phyloP scores from a whole-genome alignment of 805 yeast genomes.

The Jamesozyma gamospora region DNA sequence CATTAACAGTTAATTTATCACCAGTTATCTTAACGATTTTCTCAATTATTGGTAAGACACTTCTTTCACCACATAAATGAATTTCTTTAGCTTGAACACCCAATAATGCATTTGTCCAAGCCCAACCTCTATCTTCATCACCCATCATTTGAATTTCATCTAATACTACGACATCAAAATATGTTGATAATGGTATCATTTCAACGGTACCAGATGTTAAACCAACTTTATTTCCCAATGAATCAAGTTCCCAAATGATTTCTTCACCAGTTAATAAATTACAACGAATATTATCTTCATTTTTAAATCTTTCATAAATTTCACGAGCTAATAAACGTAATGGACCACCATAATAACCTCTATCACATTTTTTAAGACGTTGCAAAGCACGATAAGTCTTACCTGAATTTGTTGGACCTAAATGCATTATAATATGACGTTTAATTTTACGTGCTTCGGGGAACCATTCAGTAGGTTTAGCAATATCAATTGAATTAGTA shows the following conservation, averaged over 20 bases:
- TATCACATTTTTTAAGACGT: slow-evolving; percentile 49
- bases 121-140: slow-evolving; percentile 73
- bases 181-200: slow-evolving; percentile 64
- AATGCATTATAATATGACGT: slow-evolving; percentile 79
- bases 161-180: slow-evolving; percentile 78
- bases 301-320: slow-evolving; percentile 70
- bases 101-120: slow-evolving; percentile 86
- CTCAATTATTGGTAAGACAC: slow-evolving; percentile 61
- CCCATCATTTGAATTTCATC: slow-evolving; percentile 96
- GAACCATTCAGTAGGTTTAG: slow-evolving; percentile 67
- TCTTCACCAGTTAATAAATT: slow-evolving; percentile 96
- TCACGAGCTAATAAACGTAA: slow-evolving; percentile 84
- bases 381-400: slow-evolving; percentile 80
- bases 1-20: slow-evolving; percentile 62
- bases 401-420: slow-evolving; percentile 97
- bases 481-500: slow-evolving; percentile 32
- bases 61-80: slow-evolving; percentile 89
- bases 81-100: slow-evolving; percentile 81
- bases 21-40: slow-evolving; percentile 60
- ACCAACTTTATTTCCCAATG: slow-evolving; percentile 60
- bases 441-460: slow-evolving; percentile 76
- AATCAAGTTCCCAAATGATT: slow-evolving; percentile 59
- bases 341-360: slow-evolving; percentile 94
- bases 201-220: slow-evolving; percentile 86
- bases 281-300: slow-evolving; percentile 51